phyloP scores from a whole-genome alignment of 2,329 filamentous ascomycete species.

The Aspergillus sp. region DNA sequence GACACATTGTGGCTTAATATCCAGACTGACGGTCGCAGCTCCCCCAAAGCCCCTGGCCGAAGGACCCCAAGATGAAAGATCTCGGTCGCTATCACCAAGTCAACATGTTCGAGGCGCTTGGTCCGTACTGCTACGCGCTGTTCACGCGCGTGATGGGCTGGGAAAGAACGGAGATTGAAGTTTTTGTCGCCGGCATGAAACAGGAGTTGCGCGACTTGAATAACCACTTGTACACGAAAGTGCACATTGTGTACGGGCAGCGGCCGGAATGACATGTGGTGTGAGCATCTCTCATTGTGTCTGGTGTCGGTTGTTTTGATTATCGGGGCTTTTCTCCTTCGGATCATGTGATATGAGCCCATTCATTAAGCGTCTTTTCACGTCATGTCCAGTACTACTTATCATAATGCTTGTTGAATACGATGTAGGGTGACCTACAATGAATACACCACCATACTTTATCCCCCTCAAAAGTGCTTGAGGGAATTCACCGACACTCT shows the following conservation, averaged over 20 bases:
- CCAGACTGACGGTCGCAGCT: conserved; percentile 33
- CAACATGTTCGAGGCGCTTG: conserved; percentile 40
- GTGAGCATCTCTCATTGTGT: background rate
- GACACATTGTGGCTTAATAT: too few relatives aligned
- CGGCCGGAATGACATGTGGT: conserved; percentile 5
- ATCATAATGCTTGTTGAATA: too few relatives aligned
- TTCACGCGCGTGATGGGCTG: conserved; percentile 45
- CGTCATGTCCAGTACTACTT: too few relatives aligned
- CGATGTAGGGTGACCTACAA: too few relatives aligned
- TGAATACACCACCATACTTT: too few relatives aligned
- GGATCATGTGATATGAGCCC: background rate
- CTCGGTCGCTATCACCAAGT: conserved; percentile 46
- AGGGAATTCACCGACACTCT: too few relatives aligned
- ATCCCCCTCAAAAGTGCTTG: too few relatives aligned
- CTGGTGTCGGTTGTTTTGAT: background rate
- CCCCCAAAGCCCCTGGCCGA: conserved; percentile 56
- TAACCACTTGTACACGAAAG: conserved; percentile 40
- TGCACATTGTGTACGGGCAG: conserved; percentile 36
- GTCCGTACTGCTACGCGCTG: conserved; percentile 38
- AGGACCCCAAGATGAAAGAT: conserved; percentile 54
- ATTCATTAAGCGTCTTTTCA: too few relatives aligned
- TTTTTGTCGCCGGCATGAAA: conserved; percentile 41
- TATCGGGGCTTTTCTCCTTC: background rate
- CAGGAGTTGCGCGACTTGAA: conserved; percentile 39
- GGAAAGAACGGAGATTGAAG: conserved; percentile 40